These are phyloP conservation scores for Diaporthe sp. DNA, from an alignment of 2,329 filamentous ascomycete species.

Conservation along the genomic window DNA sequence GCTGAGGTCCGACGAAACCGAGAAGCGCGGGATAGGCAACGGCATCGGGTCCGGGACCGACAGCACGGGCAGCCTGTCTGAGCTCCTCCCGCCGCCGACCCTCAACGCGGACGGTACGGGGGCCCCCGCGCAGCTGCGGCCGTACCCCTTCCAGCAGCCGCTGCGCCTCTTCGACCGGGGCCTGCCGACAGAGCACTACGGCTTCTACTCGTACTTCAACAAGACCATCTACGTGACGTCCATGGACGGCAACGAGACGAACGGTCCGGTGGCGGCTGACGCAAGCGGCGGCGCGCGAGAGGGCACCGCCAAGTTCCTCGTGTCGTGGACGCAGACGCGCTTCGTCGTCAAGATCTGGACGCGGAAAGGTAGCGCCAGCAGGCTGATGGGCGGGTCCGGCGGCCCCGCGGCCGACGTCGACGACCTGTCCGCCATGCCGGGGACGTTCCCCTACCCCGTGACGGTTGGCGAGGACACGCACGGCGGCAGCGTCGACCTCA, in stretches of 20 bases:
- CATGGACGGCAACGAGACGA: constrained; percentile 49
- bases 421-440: constrained; percentile 55
- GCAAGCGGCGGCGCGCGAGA: constrained; percentile 64
- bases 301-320: constrained; percentile 63
- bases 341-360: constrained; percentile 77
- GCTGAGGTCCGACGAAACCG: constrained; percentile 36
- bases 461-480: constrained; percentile 72
- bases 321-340: constrained; percentile 69
- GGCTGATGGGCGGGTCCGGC: constrained; percentile 47
- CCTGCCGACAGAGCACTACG: constrained; percentile 84
- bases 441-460: constrained; percentile 72
- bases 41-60: constrained; percentile 36
- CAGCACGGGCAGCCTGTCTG: constrained; percentile 55
- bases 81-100: constrained; percentile 71
- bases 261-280: constrained; percentile 55
- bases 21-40: constrained; percentile 43
- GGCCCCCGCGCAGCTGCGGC: constrained; percentile 77
- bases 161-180: constrained; percentile 88
- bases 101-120: constrained; percentile 77
- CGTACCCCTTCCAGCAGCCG: constrained; percentile 78
- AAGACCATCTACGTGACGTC: constrained; percentile 85
- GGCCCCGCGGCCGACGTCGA: constrained; percentile 41
- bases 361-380: constrained; percentile 50
- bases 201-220: constrained; percentile 93
- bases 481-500: constrained; percentile 63